A percentile compares a stretch with the other conserved stretches of the same genome.
phyloP scores from a whole-genome alignment of 257 asterid species.

The Lavandula angustifolia region DNA sequence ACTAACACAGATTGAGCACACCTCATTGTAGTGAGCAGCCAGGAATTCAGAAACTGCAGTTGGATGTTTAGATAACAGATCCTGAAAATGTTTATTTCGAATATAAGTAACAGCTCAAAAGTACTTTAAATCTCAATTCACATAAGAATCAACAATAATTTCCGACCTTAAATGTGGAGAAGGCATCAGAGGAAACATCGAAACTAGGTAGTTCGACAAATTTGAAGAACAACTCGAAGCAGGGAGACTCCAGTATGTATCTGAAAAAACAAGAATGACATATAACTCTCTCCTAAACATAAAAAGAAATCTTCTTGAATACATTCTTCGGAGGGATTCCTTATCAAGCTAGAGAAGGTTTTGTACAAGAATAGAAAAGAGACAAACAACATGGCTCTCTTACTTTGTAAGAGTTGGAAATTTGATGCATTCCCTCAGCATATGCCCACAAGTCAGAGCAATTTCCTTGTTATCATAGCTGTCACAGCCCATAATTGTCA shows the following conservation, averaged over 20 bases:
- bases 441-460: conserved; percentile 90
- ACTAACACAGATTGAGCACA: conserved; percentile 33
- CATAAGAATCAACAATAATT: conserved; percentile 25
- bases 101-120: conserved; percentile 27
- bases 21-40: conserved; percentile 74
- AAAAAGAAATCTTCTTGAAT: conserved; percentile 25
- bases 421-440: conserved; percentile 98
- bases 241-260: conserved; percentile 89
- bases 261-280: conserved; percentile 46
- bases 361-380: conserved; percentile 29
- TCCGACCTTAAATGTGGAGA: conserved; percentile 90
- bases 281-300: conserved; percentile 22
- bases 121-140: conserved; percentile 28
- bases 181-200: conserved; percentile 95
- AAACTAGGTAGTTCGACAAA: conserved; percentile 86
- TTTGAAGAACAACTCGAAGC: conserved; percentile 94
- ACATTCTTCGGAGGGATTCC: conserved; percentile 23
- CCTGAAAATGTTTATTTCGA: conserved; percentile 50
- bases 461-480: conserved; percentile 98
- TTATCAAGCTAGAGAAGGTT: conserved; percentile 23
- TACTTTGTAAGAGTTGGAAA: conserved; percentile 89
- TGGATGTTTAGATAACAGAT: conserved; percentile 81
- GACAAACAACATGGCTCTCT: conserved; percentile 36
- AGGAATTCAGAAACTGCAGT: conserved; percentile 78
- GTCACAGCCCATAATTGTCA: conserved; percentile 30